A percentile compares a stretch with the other conserved stretches of the same genome.
Evolutionary conservation across 2,329 filamentous ascomycete species (phyloP).

Genomic region (Tolypocladium sp.): DNA sequence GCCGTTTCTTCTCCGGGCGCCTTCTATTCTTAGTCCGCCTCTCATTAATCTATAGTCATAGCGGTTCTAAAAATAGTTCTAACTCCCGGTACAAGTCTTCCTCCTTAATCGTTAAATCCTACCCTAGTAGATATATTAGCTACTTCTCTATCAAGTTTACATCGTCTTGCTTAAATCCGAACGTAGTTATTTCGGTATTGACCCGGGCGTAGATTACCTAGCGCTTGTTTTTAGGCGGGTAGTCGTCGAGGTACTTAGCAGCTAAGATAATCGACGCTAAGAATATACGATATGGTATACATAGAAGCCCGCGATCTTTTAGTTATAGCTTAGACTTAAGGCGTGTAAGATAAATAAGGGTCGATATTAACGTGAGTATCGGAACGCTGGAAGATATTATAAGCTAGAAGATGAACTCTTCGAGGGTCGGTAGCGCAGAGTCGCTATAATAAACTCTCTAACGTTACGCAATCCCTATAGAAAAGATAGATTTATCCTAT

Average conservation of each 20-base stretch:
- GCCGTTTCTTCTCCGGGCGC: no score
- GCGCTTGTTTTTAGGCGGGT: conserved; percentile 99
- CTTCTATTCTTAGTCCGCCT: no score
- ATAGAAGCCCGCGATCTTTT: conserved; percentile 90
- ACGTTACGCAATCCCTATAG: no score
- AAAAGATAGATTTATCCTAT: conserved; percentile 8
- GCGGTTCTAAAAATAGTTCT: conserved; percentile 78
- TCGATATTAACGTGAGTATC: conserved; percentile 94
- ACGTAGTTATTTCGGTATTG: conserved; percentile 53
- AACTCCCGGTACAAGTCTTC: conserved; percentile 82
- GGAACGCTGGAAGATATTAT: conserved; percentile 93
- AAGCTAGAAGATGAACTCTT: conserved; percentile 84
- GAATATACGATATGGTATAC: conserved; percentile 97
- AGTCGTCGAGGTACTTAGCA: conserved; percentile 98
- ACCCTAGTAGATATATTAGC: conserved; percentile 85
- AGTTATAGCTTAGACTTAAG: conserved; percentile 79
- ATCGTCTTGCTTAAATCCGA: conserved; percentile 89
- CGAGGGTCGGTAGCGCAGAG: conserved; percentile 61
- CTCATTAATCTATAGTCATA: conserved; percentile 52
- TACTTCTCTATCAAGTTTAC: conserved; percentile 99
- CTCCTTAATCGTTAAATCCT: conserved; percentile 80
- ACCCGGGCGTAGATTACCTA: conserved; percentile 92
- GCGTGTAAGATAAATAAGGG: conserved; percentile 82
- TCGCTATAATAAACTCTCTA: no score
- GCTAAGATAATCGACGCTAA: conserved; percentile 76